Base-by-base conservation (phyloP, 805 yeast species). In the Saccharomycopsis sp. region DNA sequence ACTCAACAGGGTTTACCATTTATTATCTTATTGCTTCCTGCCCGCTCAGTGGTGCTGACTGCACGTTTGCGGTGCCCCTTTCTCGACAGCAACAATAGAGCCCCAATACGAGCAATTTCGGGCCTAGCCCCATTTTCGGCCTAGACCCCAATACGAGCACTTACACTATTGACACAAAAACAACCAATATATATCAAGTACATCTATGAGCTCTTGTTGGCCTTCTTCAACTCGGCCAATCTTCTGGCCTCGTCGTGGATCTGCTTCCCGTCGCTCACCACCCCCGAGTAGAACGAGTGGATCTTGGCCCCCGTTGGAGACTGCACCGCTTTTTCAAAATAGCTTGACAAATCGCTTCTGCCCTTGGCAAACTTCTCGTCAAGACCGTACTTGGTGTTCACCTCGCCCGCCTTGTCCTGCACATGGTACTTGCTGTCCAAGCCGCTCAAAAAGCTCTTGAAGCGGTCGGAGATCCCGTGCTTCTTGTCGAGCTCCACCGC, bases 211-310 rank as follows among this genome's bases (percentile, higher is more conserved):
- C n/a, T n/a, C n/a, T n/a, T n/a, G n/a, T 19, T 33, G n/a, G 8
- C 13, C 27, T 35, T 22, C 31, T 78, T 73, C 53, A 79, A 53
- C 27, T 71, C 79, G 16, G 81, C 81, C 54, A 82, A 66, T 52
- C 89, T 67, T 49, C 67, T 67, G 17, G 94, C 94, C 60, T 82
- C 89, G 41, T 65, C 69, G 57, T 83, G 88, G 36, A 82, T 82
- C 42, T 75, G 77, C 39, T 62, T 61, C 1, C 71, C 80, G 49
- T 77, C 81, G 43, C 63, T 65, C 13, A 71, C 71, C 30, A 75
- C 67, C 20, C 56, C 68, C 23, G 69, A 60, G 59, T 82, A 83
- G 58, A 77, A 80, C 8, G 63, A 61, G 51, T 76, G 80, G 35
- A 82, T 62, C 57, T 67, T 77, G 18, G 71, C 57, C 4, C 92